Evolutionary conservation across 2,329 filamentous ascomycete genomes (phyloP), one percentile per base, ranked within the genome.

Genomic region (Aspergillus tanneri): DNA sequence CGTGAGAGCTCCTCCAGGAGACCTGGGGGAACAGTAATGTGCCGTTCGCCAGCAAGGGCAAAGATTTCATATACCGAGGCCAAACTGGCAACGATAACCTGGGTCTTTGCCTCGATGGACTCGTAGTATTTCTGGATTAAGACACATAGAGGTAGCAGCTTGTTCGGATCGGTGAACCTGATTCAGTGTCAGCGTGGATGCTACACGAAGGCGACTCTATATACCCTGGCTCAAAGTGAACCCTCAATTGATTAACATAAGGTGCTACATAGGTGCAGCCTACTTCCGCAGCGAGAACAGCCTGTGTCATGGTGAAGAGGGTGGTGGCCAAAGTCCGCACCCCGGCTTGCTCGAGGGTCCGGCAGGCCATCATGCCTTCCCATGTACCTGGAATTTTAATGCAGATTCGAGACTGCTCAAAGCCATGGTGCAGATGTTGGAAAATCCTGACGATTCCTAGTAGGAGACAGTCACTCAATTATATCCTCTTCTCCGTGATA

Each of bases 351-450:
- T 85, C 76, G 4, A 86, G 69, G 3, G 69, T 67, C 3, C 71
- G 72, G 50, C 82, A 85, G 1, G 83, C 83, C 55, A 78, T 73
- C 11, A 86, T 68, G 1, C 83, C 83, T 57, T 85, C 81, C 77
- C 80, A 85, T 0, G 82, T 85, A 6, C 76, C 72, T 0, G 82
- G 80, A 32, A 86, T 78, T 59, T 86, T 86, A 67, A 85, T 82
- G 52, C 79, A 84, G 21, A 85, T 68, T 23, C 81, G 72, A 7
- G 70, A 70, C 2, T 64, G 53, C 46, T 79, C 72, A 43, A 80
- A 73, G 1, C 54, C 53, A 0, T 74, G 72, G 3, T 72, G 69
- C 10, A 81, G 54, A 38, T 69, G 61, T 38, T 68, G 66, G 59
- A 78, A 78, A 24, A 80, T 68, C 4, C 71, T 64, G 14, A 78